Conservation (phyloP, 495 filamentous ascomycete genomes). For the Penicillium steckii region DNA sequence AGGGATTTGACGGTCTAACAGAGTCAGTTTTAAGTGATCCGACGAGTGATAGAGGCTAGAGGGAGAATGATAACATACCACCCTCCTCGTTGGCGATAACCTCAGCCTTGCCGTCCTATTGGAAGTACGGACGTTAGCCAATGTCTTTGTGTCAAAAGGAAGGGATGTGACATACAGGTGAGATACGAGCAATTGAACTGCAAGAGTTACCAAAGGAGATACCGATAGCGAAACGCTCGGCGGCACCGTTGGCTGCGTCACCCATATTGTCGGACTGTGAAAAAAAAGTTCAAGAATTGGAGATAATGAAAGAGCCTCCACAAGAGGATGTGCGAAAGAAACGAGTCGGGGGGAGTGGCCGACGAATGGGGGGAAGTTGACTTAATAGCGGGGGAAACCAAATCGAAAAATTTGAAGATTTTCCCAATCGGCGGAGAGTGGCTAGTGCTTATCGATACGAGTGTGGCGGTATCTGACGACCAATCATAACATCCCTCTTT, state of each 20-base stretch:
- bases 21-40: constrained; percentile 11
- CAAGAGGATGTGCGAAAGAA: constrained; percentile 18
- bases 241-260: constrained; percentile 45
- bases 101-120: constrained; percentile 87
- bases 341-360: constrained; percentile 13
- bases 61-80: constrained; percentile 54
- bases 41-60: constrained; percentile 5
- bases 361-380: constrained; percentile 12
- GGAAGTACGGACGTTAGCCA: not conserved
- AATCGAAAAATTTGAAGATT: constrained; percentile 32
- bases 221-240: constrained; percentile 78
- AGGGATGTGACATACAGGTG: constrained; percentile 48
- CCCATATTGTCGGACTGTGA: constrained; percentile 48
- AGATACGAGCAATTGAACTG: constrained; percentile 91
- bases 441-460: constrained; percentile 43
- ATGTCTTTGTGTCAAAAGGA: not conserved
- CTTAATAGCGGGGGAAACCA: constrained; percentile 25
- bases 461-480: constrained; percentile 32
- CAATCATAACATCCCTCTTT: not conserved
- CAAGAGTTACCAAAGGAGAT: constrained; percentile 97
- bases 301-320: constrained; percentile 7
- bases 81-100: constrained; percentile 99
- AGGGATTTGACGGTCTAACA: constrained; percentile 90
- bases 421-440: constrained; percentile 32
- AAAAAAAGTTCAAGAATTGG: constrained; percentile 11